Evolutionary conservation across 306 rosid genomes (phyloP), one percentile per base, ranked within the genome.

Genomic region (Lathyrus tuberosus): DNA sequence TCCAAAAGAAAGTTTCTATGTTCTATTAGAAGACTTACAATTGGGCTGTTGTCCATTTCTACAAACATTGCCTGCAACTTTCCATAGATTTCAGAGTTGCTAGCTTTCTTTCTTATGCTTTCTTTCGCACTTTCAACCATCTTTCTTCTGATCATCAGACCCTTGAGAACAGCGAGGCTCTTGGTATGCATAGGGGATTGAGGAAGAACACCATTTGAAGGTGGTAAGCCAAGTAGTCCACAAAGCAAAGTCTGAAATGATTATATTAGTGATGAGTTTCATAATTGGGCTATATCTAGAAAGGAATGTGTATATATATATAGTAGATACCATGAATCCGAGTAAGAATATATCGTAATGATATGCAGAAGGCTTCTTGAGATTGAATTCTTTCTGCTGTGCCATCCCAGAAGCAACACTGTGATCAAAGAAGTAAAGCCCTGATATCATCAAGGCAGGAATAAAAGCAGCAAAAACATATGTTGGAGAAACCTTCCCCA

Each of bases 171-270:
- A 38, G 95, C 83, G 2, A 89, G 95, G 84, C 95, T 89, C 80
- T 86, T 87, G 28, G 96, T 83, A 80, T 92, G 98, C 98, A 92
- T 84, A 18, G 98, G 98, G 6, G 96, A 86, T 77, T 92, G 98
- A 22, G 98, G 98, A 26, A 92, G 76, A 60, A 89, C 98, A 43
- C 96, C 98, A 67, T 89, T 92, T 16, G 95, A 87, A 74, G 98
- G 96, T 10, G 98, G 96, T 24, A 92, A 72, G 31, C 96, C 98
- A 65, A 92, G 49, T 62, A 92, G 77, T 43, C 95, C 98, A 62
- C 92, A 92, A 51, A 92, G 83, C 78, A 92, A 73, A 5, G 94
- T 87, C 96, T 92, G 80, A 33, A 56, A 69, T 37, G 16, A 0
- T 43, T 14, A 11, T 43, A 12, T 4, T 6, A 47, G 18, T n/a